These are phyloP conservation scores for Neocucurbitaria cava DNA, from an alignment of 2,329 filamentous ascomycete genomes.

Conservation along the genomic window DNA sequence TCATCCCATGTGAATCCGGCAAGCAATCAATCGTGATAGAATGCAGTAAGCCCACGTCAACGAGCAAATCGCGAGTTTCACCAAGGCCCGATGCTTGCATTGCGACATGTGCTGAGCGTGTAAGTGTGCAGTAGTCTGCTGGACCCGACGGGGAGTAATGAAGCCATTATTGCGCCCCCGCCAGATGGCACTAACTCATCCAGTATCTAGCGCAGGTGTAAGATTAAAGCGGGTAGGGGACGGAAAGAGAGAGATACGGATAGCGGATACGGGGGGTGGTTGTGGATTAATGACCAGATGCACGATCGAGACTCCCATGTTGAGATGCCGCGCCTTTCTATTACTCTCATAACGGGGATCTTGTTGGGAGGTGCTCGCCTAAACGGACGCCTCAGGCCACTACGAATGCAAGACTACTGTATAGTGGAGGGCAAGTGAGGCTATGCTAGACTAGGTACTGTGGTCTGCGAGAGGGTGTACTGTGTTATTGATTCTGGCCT, in stretches of 20 bases:
- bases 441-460: conserved; percentile 18
- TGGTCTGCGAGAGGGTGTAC: conserved; percentile 11
- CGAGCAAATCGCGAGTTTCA: conserved; percentile 27
- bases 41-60: conserved; percentile 14
- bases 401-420: conserved; percentile 11
- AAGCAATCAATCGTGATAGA: conserved; percentile 16
- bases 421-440: conserved; percentile 4
- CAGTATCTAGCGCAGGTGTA: conserved; percentile 10
- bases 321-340: conserved; percentile 9
- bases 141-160: conserved; percentile 20
- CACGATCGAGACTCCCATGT: conserved; percentile 36
- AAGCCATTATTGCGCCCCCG: conserved; percentile 15
- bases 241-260: conserved; percentile 17
- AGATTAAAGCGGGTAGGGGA: conserved; percentile 11
- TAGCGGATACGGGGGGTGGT: conserved; percentile 22
- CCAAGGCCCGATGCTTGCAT: conserved; percentile 27
- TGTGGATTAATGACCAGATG: conserved; percentile 30
- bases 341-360: not conserved
- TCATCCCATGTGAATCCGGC: conserved; percentile 11
- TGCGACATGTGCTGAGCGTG: conserved; percentile 23
- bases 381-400: conserved; percentile 13
- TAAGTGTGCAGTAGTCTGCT: conserved; percentile 31
- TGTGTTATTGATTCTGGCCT: conserved; percentile 1
- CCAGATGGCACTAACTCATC: conserved; percentile 6
- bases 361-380: conserved; percentile 14